Evolutionary conservation across 1,284 basidiomycete genomes (phyloP).

Genomic region (Takashimella tepidaria): DNA sequence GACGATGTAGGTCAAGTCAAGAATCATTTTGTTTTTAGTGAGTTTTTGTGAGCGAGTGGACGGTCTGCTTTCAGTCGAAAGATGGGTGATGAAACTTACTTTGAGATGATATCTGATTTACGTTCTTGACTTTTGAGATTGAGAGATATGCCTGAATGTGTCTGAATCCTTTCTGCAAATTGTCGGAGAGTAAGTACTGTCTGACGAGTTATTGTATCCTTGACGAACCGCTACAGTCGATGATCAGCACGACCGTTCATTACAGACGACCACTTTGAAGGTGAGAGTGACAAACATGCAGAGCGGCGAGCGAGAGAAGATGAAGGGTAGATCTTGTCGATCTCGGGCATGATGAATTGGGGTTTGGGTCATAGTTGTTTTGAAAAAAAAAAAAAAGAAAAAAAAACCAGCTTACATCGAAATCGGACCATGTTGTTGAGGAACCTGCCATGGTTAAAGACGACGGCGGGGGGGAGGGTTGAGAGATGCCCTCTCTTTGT

Average conservation of each 20-base stretch:
- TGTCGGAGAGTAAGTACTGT: conserved; percentile 26
- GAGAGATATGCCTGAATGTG: conserved; percentile 13
- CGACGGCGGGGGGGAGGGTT: too few species aligned
- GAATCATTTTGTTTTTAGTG: too few species aligned
- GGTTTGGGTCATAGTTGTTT: too few species aligned
- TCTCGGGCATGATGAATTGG: too few species aligned
- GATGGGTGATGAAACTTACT: conserved; percentile 19
- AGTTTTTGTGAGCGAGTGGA: too few species aligned
- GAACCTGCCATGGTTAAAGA: neutral
- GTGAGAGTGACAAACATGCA: too few species aligned
- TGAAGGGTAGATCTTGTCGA: too few species aligned
- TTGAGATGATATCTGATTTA: conserved; percentile 36
- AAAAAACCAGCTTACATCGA: conserved; percentile 17
- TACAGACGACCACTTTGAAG: too few species aligned
- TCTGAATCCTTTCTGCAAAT: conserved; percentile 23
- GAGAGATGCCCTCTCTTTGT: too few species aligned
- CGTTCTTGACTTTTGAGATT: conserved; percentile 25
- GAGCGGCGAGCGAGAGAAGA: neutral
- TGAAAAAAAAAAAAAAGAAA: too few species aligned
- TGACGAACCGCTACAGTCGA: conserved; percentile 24
- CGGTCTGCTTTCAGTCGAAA: neutral
- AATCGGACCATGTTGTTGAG: conserved; percentile 20
- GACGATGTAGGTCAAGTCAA: neutral
- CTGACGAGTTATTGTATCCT: conserved; percentile 25
- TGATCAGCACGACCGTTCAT: too few species aligned